These are phyloP conservation scores for Kodamaea hsintzibuensis DNA, from an alignment of 805 yeast species.

Conservation along the genomic window DNA sequence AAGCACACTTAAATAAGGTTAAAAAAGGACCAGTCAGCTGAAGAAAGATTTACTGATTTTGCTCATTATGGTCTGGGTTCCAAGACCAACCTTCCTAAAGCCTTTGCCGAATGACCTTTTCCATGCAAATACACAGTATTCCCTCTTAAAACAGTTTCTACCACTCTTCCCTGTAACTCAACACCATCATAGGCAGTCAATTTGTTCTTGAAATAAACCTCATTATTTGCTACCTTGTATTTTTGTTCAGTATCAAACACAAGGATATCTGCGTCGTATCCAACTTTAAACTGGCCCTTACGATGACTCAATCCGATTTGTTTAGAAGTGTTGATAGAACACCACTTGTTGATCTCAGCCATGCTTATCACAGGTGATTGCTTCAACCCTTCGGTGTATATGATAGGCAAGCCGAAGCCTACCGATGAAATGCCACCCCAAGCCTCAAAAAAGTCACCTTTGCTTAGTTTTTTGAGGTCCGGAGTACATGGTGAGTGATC, in stretches of 20 bases:
- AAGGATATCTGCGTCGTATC: constrained; percentile 86
- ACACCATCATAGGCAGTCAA: constrained; percentile 83
- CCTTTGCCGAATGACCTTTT: constrained; percentile 44
- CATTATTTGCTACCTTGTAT: constrained; percentile 52
- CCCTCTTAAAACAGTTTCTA: constrained; percentile 82
- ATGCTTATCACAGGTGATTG: constrained; percentile 52
- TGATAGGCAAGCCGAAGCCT: constrained; percentile 82
- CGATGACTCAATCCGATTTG: constrained; percentile 75
- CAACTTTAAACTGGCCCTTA: constrained; percentile 73
- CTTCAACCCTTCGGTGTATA: constrained; percentile 71
- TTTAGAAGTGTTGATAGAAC: constrained; percentile 76
- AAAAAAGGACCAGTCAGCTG: no score
- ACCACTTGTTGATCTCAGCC: constrained; percentile 74
- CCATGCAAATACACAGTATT: constrained; percentile 58
- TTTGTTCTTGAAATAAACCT: constrained; percentile 78
- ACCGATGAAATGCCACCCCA: constrained; percentile 98
- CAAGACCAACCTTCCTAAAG: constrained; percentile 60
- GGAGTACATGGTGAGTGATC: constrained; percentile 98
- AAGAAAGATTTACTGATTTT: no score
- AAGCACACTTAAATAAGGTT: no score
- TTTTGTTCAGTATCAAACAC: constrained; percentile 67
- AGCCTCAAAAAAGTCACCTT: constrained; percentile 86
- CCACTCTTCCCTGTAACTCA: constrained; percentile 67
- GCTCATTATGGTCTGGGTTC: constrained; percentile 50
- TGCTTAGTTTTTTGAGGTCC: constrained; percentile 73